Percentiles rank a stretch among this genome's conserved stretches.
Conservation (phyloP, 2,329 filamentous ascomycete genomes). For the Epichloe scottii region DNA sequence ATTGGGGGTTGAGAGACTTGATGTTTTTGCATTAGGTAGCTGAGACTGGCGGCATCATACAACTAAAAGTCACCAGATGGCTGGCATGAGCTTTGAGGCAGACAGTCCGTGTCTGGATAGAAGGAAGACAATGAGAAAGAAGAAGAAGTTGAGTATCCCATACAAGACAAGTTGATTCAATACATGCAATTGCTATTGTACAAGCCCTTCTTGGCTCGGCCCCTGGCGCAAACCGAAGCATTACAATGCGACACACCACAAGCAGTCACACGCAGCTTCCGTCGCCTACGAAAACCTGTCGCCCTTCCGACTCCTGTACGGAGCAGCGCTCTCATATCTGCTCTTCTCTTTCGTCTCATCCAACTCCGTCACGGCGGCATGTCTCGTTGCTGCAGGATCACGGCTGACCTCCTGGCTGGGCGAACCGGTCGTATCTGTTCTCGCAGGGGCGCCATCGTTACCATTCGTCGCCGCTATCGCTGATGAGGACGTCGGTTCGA, state of each 20-base stretch:
- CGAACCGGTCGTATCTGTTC: constrained; percentile 44
- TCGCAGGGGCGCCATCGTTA: constrained; percentile 36
- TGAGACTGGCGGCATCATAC: too few relatives aligned
- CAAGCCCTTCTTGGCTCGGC: background rate
- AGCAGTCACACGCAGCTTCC: background rate
- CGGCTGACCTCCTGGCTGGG: constrained; percentile 60
- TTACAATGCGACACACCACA: background rate
- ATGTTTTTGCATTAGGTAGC: background rate
- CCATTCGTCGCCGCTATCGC: constrained; percentile 16
- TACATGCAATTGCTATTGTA: background rate
- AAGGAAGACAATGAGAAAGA: background rate
- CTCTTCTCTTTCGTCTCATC: constrained; percentile 63
- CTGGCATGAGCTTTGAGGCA: too few relatives aligned
- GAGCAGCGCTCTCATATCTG: constrained; percentile 73
- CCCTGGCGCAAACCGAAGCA: background rate
- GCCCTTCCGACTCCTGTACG: constrained; percentile 69
- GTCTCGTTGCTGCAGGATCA: constrained; percentile 77
- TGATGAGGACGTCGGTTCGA: constrained; percentile 22
- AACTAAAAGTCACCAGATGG: too few relatives aligned
- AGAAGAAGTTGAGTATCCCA: background rate
- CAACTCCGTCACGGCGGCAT: constrained; percentile 60
- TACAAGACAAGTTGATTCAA: background rate
- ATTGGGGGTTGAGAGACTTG: too few relatives aligned
- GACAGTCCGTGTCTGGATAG: background rate
- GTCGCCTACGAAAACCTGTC: constrained; percentile 59